Base-by-base conservation (phyloP, 805 yeast species). In the Wickerhamiella kazuoi region DNA sequence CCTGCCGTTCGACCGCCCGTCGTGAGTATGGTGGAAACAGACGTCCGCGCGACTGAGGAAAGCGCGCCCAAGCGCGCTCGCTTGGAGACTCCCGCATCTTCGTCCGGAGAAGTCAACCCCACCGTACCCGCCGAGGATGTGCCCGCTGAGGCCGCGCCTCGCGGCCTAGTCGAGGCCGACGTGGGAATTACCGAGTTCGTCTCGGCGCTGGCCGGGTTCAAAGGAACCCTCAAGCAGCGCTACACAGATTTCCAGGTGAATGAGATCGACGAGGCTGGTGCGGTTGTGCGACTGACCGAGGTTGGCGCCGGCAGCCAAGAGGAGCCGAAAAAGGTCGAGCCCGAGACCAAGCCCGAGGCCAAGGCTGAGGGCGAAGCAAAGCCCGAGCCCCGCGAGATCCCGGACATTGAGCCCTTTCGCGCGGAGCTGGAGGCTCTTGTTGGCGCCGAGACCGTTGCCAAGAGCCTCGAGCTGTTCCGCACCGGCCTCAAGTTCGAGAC, bases 171-270 rank as follows among this genome's bases (percentile, higher is more conserved):
- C 38, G 95, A 86, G 53, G 29, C 46, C 2, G 93, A 84, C 55
- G 98, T 90, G 8, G 98, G 98, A 4, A 87, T 90, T 46, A 74
- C 82, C 1, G 71, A 72, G 38, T 86, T 63, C 50, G 59, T 83
- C 28, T 71, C 73, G 36, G 66, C 62, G 3, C 50, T 64, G 20
- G 57, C 64, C 8, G 93, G 95, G 3, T 82, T 90, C 46, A 55
- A 57, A 15, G 98, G 97, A 2, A 67, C 69, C 13, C 64, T 90
- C 50, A 90, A 90, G 57, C 93, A 81, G 53, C 65, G 95, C 23
- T 86, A 84, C 59, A 77, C 94, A 11, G 99, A 90, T 55, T 90
- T 90, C 55, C 68, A 82, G 53, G 99, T 90, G 34, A 82, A 84
- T 57, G 99, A 90, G 57, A 78, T 90, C 41, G 78, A 67, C 44